A percentile compares a stretch with the other conserved stretches of the same genome.
Conservation (phyloP, 306 rosid species). For the Medicago ruthenica region DNA sequence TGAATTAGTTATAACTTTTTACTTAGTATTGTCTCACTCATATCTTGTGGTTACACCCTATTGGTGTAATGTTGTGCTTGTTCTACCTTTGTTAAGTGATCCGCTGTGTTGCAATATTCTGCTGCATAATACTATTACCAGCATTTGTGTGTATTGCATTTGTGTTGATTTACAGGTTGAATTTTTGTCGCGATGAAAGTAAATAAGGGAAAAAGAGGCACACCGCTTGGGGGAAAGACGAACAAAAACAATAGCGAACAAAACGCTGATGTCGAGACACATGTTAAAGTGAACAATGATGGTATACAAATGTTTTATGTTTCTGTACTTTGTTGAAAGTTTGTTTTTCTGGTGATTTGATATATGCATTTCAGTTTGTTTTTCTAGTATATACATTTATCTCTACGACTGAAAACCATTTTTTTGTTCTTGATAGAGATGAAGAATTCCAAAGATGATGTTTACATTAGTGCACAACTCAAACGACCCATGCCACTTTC, state of each 20-base stretch:
- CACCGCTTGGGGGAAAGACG: conserved; percentile 42
- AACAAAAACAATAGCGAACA: conserved; percentile 46
- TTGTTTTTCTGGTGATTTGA: background rate
- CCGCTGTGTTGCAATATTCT: background rate
- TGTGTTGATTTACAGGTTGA: conserved; percentile 15
- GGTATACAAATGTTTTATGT: conserved; percentile 40
- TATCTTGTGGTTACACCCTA: background rate
- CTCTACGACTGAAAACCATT: conserved; percentile 1
- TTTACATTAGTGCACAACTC: conserved; percentile 74
- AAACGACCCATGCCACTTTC: conserved; percentile 70
- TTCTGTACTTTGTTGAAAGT: conserved; percentile 7
- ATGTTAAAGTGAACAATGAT: conserved; percentile 36
- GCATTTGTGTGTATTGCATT: background rate
- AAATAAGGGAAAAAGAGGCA: conserved; percentile 17
- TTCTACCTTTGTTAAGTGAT: background rate
- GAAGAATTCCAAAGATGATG: conserved; percentile 92
- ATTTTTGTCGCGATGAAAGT: conserved; percentile 7
- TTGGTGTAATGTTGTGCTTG: background rate
- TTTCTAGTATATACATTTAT: background rate
- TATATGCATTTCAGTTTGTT: background rate
- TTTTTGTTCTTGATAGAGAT: conserved; percentile 48
- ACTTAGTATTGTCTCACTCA: background rate
- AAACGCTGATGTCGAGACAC: conserved; percentile 35
- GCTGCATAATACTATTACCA: background rate
- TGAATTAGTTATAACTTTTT: background rate